Evolutionary conservation across 2,329 filamentous ascomycete species (phyloP), one percentile per base, ranked within the genome.

Genomic region (Cladobotryum mycophilum): DNA sequence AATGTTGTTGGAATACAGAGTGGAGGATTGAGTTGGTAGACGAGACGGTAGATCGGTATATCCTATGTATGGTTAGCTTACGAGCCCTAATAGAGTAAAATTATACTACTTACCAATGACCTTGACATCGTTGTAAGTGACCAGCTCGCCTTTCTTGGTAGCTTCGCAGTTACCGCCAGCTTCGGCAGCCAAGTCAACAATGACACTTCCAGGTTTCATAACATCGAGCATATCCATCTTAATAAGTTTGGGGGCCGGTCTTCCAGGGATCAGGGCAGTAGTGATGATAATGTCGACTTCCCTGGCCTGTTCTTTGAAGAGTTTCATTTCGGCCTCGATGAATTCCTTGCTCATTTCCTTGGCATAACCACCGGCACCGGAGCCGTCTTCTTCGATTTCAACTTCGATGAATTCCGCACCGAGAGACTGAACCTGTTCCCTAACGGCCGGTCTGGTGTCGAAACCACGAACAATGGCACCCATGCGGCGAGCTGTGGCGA

Each of bases 281-380:
- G 89, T 95, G 64, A 96, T 87, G 54, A 96, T 87, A 56, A 96
- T 95, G 67, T 96, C 89, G 47, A 95, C 89, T 37, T 96, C 90
- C 53, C 81, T 80, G 54, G 86, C 88, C 66, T 95, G 90, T 58
- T 93, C 86, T 64, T 88, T 83, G 70, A 96, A 96, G 0, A 96
- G 76, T 66, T 88, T 91, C 89, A 95, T 95, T 67, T 96, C 89
- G 5, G 89, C 89, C 54, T 89, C 88, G 65, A 93, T 89, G 62
- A 95, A 96, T 58, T 92, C 89, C 62, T 92, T 90, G 49, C 88
- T 93, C 89, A 95, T 95, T 63, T 91, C 88, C 63, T 95, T 95
- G 48, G 88, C 89, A 62, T 96, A 96, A 14, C 90, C 90, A 25
- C 90, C 89, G 8, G 86, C 83, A 2, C 89, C 89, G 12, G 86